A percentile compares a stretch with the other conserved stretches of the same genome.
These are phyloP conservation scores for Xylaria venustula DNA, from an alignment of 495 filamentous ascomycete species.

Conservation along the genomic window DNA sequence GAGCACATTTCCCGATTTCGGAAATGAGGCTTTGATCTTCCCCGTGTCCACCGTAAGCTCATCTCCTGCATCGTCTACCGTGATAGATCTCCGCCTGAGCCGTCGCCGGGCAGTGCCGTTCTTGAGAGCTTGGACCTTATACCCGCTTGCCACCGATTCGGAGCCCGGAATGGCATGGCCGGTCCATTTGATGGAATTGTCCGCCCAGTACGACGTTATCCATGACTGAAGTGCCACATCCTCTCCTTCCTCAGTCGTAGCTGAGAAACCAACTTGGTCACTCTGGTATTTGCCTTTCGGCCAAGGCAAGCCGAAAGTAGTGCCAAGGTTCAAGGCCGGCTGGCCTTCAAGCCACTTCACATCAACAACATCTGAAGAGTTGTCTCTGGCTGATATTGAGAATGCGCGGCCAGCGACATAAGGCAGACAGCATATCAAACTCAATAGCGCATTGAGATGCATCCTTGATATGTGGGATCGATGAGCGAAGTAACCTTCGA, in stretches of 20 bases:
- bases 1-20: slow-evolving; percentile 33
- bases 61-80: slow-evolving; percentile 14
- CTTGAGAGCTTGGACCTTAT: slow-evolving; percentile 19
- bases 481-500: neutral
- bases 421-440: neutral
- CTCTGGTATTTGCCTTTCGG: slow-evolving; percentile 36
- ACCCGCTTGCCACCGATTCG: slow-evolving; percentile 19
- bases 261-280: slow-evolving; percentile 30
- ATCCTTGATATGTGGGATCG: neutral
- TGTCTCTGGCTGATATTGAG: neutral
- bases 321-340: slow-evolving; percentile 30
- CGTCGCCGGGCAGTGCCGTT: neutral
- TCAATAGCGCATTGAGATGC: neutral
- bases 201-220: slow-evolving; percentile 45
- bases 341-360: slow-evolving; percentile 41
- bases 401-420: neutral
- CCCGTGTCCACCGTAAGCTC: slow-evolving; percentile 34
- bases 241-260: slow-evolving; percentile 18
- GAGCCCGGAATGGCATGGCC: slow-evolving; percentile 38
- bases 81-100: slow-evolving; percentile 8
- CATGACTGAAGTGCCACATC: slow-evolving; percentile 39
- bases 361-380: slow-evolving; percentile 14
- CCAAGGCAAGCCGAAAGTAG: slow-evolving; percentile 47
- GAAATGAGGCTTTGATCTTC: slow-evolving; percentile 36
- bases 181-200: slow-evolving; percentile 49